These are phyloP conservation scores for Phytophthora megakarya DNA, from an alignment of 352 stramenopile genomes.

Conservation along the genomic window DNA sequence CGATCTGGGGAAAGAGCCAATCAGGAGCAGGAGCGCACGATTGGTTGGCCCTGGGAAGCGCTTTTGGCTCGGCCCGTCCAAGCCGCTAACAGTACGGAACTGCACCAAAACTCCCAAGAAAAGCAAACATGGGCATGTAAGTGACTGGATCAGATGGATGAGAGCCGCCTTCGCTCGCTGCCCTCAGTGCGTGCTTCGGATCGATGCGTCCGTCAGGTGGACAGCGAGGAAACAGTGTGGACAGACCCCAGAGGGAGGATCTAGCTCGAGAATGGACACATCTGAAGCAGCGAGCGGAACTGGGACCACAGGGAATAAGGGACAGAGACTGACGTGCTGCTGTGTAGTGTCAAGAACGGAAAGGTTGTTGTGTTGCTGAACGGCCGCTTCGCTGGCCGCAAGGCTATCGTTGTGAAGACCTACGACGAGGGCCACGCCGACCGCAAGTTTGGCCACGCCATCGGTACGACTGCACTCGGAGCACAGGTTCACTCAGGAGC, in stretches of 20 bases:
- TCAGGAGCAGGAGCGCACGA: slow-evolving; percentile 51
- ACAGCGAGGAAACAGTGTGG: not conserved
- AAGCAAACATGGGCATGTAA: slow-evolving; percentile 88
- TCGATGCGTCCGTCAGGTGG: not conserved
- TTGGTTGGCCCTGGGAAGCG: slow-evolving; percentile 76
- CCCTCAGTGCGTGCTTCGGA: slow-evolving; percentile 16
- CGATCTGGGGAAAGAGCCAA: slow-evolving; percentile 27
- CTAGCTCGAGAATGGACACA: slow-evolving; percentile 13
- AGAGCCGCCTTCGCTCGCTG: slow-evolving; percentile 5
- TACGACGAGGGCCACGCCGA: slow-evolving; percentile 96
- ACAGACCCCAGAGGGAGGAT: not conserved
- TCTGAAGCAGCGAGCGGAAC: slow-evolving; percentile 13
- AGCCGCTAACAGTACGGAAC: slow-evolving; percentile 77
- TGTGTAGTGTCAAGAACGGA: slow-evolving; percentile 94
- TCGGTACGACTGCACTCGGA: slow-evolving; percentile 58
- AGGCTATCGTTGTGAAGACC: slow-evolving; percentile 99
- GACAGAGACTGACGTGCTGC: slow-evolving; percentile 23
- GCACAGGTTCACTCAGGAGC: slow-evolving; percentile 6
- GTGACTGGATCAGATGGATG: slow-evolving; percentile 33
- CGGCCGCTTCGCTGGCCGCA: slow-evolving; percentile 98
- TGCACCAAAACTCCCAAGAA: slow-evolving; percentile 83
- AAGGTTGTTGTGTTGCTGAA: slow-evolving; percentile 99
- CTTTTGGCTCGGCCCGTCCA: slow-evolving; percentile 35
- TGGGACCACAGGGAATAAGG: not conserved
- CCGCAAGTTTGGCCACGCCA: slow-evolving; percentile 97